phyloP scores from a whole-genome alignment of 2,329 filamentous ascomycete species.

The Didymella segeticola region DNA sequence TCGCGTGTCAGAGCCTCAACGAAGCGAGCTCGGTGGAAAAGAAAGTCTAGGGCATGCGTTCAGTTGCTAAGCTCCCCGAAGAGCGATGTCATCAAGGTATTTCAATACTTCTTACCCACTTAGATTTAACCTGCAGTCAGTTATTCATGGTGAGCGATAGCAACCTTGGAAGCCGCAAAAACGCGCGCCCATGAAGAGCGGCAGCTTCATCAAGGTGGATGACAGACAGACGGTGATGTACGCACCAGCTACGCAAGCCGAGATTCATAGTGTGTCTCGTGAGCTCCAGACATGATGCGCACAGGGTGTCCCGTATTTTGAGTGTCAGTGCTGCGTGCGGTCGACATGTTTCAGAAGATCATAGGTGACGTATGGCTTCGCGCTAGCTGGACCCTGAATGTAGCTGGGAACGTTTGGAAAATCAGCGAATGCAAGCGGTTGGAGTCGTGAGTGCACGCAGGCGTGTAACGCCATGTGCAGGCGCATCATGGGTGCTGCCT shows the following conservation, averaged over 20 bases:
- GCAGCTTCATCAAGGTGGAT: not conserved
- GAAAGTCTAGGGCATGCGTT: not conserved
- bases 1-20: constrained; percentile 1
- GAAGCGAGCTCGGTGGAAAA: not conserved
- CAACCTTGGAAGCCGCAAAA: constrained; percentile 1
- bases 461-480: constrained; percentile 4
- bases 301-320: constrained; percentile 7
- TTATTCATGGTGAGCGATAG: not conserved
- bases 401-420: constrained; percentile 12
- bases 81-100: constrained; percentile 6
- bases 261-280: constrained; percentile 21
- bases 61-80: not conserved
- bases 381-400: constrained; percentile 22
- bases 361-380: constrained; percentile 30
- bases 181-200: not conserved
- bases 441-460: constrained; percentile 7
- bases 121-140: not conserved
- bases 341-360: constrained; percentile 27
- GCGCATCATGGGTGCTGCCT: constrained; percentile 18
- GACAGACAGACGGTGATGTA: not conserved
- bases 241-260: constrained; percentile 23
- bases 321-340: constrained; percentile 20
- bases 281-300: constrained; percentile 25
- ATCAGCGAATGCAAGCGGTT: constrained; percentile 6
- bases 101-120: constrained; percentile 8